Evolutionary conservation across 306 rosid species (phyloP).

Genomic region (Cicer arietinum): DNA sequence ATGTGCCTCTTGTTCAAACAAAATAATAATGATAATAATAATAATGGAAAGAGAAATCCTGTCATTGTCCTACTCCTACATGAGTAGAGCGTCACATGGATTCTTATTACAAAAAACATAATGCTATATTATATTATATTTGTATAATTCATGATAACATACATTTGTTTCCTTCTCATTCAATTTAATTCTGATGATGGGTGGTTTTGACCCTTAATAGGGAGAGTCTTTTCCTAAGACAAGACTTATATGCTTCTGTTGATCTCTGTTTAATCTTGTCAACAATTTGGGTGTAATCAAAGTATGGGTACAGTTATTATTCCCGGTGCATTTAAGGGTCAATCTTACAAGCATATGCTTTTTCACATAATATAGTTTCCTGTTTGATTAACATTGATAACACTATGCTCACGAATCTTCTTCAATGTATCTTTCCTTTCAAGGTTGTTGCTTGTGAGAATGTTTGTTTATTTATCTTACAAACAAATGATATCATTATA

Average conservation of each 20-base stretch:
- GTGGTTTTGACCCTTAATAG: slow-evolving; percentile 39
- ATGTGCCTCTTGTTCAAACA: slow-evolving; percentile 55
- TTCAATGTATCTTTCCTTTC: neutral
- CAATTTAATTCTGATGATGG: slow-evolving; percentile 42
- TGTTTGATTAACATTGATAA: slow-evolving; percentile 24
- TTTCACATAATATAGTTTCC: slow-evolving; percentile 23
- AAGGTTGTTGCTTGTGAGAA: slow-evolving; percentile 21
- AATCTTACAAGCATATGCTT: slow-evolving; percentile 35
- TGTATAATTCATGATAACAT: slow-evolving; percentile 1
- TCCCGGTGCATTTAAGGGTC: slow-evolving; percentile 12
- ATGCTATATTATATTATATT: slow-evolving; percentile 9
- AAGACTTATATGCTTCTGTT: slow-evolving; percentile 17
- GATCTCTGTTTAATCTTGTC: slow-evolving; percentile 15
- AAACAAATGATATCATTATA: slow-evolving; percentile 20
- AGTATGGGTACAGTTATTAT: slow-evolving; percentile 39
- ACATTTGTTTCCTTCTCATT: slow-evolving; percentile 41
- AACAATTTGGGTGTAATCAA: neutral
- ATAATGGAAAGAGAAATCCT: slow-evolving; percentile 47
- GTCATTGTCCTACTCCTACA: slow-evolving; percentile 61
- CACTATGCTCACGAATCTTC: slow-evolving; percentile 10
- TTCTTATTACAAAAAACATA: slow-evolving; percentile 44
- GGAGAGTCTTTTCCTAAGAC: slow-evolving; percentile 1
- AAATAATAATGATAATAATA: slow-evolving; percentile 24
- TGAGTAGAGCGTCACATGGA: slow-evolving; percentile 63
- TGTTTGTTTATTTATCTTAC: neutral